Conservation (phyloP, 2,329 filamentous ascomycete genomes). For the Neofusicoccum ribis region DNA sequence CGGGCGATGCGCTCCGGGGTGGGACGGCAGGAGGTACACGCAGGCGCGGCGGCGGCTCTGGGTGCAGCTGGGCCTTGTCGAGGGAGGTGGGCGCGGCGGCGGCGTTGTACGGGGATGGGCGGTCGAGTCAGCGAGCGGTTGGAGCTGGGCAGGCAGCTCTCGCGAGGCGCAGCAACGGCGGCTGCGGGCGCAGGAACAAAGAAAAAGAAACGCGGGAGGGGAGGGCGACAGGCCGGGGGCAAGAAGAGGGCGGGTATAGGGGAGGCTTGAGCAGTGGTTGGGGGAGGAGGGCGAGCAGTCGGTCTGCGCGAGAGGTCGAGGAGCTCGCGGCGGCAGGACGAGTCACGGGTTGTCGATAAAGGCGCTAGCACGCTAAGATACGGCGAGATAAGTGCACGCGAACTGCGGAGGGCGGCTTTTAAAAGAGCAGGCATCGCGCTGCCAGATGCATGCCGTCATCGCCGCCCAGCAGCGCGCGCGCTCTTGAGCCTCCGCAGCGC, state of each 20-base stretch:
- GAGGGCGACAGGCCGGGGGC: neutral
- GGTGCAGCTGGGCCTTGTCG: neutral
- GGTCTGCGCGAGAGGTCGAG: conserved; percentile 12
- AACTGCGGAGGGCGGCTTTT: neutral
- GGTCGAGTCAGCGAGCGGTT: conserved; percentile 17
- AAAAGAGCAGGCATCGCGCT: conserved; percentile 10
- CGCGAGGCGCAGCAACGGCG: neutral
- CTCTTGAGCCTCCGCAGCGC: conserved; percentile 3
- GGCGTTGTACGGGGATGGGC: conserved; percentile 8
- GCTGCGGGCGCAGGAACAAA: conserved; percentile 15
- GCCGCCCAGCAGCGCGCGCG: neutral
- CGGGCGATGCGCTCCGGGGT: neutral
- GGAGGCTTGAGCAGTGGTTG: conserved; percentile 7
- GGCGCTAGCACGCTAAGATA: conserved; percentile 1
- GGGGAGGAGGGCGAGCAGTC: conserved; percentile 7
- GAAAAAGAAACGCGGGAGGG: conserved; percentile 14
- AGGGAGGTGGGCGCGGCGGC: conserved; percentile 12
- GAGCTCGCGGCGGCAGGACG: neutral
- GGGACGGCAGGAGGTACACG: neutral
- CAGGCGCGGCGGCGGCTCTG: neutral
- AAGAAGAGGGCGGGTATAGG: neutral
- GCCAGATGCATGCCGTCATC: conserved; percentile 13
- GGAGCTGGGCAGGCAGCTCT: conserved; percentile 10
- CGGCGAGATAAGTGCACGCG: neutral
- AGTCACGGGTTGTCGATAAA: conserved; percentile 6